A percentile compares a stretch with the other conserved stretches of the same genome.
Conservation (phyloP, 768 basidiomycete species). For the Mycena venus region DNA sequence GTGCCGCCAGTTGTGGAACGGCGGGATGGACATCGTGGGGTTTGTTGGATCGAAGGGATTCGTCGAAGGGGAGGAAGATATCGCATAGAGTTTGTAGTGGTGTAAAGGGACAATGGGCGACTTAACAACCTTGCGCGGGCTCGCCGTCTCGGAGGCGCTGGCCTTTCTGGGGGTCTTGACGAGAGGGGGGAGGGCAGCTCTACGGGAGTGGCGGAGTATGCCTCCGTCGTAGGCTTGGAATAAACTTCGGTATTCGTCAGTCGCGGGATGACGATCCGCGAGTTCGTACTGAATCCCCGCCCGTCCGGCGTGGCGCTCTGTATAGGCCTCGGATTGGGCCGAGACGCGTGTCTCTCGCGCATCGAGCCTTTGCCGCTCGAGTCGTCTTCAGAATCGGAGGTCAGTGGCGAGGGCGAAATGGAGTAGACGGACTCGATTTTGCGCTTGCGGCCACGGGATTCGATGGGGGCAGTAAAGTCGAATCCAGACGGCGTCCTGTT, state of each 20-base stretch:
- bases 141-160: conserved; percentile 19
- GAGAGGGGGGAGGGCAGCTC: neutral
- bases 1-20: conserved; percentile 28
- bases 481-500: conserved; percentile 21
- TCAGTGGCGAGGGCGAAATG: conserved; percentile 28
- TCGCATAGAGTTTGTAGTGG: conserved; percentile 30
- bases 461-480: conserved; percentile 34
- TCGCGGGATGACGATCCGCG: conserved; percentile 32
- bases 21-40: conserved; percentile 22
- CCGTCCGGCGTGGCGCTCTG: conserved; percentile 26
- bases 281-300: conserved; percentile 23
- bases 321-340: neutral
- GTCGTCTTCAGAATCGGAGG: conserved; percentile 28
- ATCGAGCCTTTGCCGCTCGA: conserved; percentile 15
- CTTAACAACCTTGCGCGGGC: conserved; percentile 19
- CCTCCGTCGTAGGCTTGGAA: conserved; percentile 9
- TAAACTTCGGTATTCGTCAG: conserved; percentile 26
- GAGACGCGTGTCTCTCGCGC: conserved; percentile 2
- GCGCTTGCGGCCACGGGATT: conserved; percentile 36
- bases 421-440: conserved; percentile 34
- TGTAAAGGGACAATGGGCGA: neutral
- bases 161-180: neutral
- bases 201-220: neutral
- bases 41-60: conserved; percentile 19
- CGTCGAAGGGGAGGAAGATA: conserved; percentile 30